Conservation (phyloP, 202 grass and related monocot species). For the Setaria viridis region DNA sequence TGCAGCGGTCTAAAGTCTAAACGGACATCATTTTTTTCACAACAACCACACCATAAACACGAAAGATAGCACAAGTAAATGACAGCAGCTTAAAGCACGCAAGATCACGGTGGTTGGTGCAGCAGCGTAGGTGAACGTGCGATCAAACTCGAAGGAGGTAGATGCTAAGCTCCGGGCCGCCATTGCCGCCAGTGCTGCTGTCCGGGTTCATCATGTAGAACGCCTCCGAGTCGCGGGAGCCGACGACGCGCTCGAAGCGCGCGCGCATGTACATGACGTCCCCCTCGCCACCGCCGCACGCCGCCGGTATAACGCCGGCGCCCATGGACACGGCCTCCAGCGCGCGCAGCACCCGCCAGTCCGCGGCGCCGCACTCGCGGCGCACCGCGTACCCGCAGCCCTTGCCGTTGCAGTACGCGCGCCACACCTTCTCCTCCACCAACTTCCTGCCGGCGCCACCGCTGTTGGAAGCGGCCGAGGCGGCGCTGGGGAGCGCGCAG, state of each 20-base stretch:
- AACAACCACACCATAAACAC: constrained; percentile 4
- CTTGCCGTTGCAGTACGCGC: constrained; percentile 77
- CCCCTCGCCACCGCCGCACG: constrained; percentile 49
- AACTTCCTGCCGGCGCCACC: constrained; percentile 44
- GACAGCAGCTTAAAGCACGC: constrained; percentile 31
- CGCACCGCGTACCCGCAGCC: constrained; percentile 70
- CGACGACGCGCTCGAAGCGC: constrained; percentile 71
- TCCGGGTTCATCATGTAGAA: constrained; percentile 94
- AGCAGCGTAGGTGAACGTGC: background rate
- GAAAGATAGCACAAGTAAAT: background rate
- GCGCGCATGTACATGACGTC: constrained; percentile 88
- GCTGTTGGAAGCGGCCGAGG: background rate
- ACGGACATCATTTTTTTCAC: constrained; percentile 41
- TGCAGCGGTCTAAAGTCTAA: constrained; percentile 29
- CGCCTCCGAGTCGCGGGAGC: constrained; percentile 80
- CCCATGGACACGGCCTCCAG: constrained; percentile 78
- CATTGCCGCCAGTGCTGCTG: constrained; percentile 47
- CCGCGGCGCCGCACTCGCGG: constrained; percentile 67
- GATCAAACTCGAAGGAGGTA: constrained; percentile 79
- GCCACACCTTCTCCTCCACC: constrained; percentile 70
- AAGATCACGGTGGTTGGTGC: background rate
- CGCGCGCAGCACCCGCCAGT: constrained; percentile 69
- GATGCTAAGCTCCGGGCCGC: constrained; percentile 69
- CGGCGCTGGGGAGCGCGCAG: background rate
- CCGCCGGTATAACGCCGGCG: constrained; percentile 64